These are phyloP conservation scores for Colletotrichum melonis DNA, from an alignment of 2,329 filamentous ascomycete species.

Conservation along the genomic window DNA sequence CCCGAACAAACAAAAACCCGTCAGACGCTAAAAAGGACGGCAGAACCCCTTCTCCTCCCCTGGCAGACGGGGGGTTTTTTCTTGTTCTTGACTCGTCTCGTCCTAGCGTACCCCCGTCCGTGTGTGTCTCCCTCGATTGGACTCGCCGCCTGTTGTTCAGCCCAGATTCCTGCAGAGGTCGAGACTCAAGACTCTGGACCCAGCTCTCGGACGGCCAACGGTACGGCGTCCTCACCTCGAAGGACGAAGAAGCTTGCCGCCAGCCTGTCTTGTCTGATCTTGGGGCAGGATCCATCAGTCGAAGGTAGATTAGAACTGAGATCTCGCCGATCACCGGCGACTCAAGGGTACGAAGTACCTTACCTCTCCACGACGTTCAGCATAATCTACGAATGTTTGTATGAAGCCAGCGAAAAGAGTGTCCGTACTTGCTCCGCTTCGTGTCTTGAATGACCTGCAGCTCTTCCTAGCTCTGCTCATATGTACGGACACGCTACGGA, in stretches of 20 bases:
- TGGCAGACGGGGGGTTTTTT: constrained; percentile 22
- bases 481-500: not conserved
- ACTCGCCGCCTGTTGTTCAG: constrained; percentile 18
- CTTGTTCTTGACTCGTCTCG: constrained; percentile 23
- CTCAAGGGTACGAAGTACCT: not conserved
- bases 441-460: constrained; percentile 22
- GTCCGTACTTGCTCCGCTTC: constrained; percentile 16
- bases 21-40: constrained; percentile 30
- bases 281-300: not conserved
- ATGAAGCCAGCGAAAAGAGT: not conserved
- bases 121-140: constrained; percentile 29
- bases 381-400: not conserved
- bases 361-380: not conserved
- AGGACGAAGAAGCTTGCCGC: not conserved
- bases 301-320: not conserved
- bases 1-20: constrained; percentile 15
- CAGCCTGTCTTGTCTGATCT: constrained; percentile 8
- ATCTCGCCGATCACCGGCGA: constrained; percentile 5
- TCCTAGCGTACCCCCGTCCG: constrained; percentile 26
- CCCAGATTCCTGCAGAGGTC: constrained; percentile 15
- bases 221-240: not conserved
- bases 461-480: not conserved
- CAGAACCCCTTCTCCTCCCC: constrained; percentile 2
- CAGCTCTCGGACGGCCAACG: constrained; percentile 18
- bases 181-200: not conserved